A percentile compares a stretch with the other conserved stretches of the same genome.
These are phyloP conservation scores for Neofusicoccum parvum DNA, from an alignment of 2,329 filamentous ascomycete species.

Conservation along the genomic window DNA sequence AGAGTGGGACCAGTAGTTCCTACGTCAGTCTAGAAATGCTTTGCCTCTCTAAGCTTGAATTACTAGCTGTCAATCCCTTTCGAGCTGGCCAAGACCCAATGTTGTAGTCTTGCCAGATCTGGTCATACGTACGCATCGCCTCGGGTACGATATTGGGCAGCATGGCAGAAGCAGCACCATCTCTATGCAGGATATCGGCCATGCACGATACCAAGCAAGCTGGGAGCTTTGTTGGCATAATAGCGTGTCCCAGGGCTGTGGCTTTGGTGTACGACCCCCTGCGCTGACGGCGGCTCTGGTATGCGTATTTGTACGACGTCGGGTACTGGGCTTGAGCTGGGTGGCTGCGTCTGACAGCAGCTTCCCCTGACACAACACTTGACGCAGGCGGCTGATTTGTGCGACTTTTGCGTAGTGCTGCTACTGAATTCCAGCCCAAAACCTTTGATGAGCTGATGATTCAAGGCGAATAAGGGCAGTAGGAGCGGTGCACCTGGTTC, in stretches of 20 bases:
- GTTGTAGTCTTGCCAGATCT: no score
- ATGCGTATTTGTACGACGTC: background rate
- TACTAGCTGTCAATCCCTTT: no score
- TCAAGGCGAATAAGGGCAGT: no score
- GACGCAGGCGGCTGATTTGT: background rate
- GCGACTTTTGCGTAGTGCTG: background rate
- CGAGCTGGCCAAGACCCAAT: no score
- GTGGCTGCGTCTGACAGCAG: background rate
- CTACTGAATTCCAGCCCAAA: background rate
- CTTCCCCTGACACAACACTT: background rate
- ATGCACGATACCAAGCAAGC: background rate
- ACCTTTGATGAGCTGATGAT: background rate
- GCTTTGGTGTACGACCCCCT: background rate
- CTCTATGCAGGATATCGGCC: no score
- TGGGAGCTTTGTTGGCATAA: background rate
- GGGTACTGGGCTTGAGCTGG: background rate
- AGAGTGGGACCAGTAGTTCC: no score
- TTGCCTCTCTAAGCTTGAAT: no score
- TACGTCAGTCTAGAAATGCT: no score
- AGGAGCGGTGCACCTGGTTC: no score
- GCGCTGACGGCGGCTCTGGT: background rate
- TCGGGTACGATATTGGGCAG: no score
- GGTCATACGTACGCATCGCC: no score
- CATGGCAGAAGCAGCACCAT: no score
- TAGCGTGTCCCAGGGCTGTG: background rate